Conservation (phyloP, 2,329 filamentous ascomycete species). For the Nothopassalora personata region DNA sequence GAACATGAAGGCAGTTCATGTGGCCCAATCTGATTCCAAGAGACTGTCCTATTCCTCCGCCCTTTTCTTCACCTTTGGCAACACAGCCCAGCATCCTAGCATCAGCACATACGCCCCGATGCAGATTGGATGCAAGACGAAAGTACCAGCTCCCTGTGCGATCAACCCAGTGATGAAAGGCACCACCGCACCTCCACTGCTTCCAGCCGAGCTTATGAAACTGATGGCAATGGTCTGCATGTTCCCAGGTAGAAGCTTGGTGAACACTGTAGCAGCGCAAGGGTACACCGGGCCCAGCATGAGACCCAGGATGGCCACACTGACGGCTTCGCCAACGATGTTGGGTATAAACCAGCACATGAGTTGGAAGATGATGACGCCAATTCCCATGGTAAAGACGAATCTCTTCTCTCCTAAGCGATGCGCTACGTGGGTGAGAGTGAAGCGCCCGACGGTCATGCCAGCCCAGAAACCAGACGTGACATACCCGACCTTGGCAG, state of each 20-base stretch:
- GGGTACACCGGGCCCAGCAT: conserved; percentile 76
- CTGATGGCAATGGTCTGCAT: conserved; percentile 61
- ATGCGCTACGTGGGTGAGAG: conserved; percentile 61
- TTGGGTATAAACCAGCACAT: conserved; percentile 58
- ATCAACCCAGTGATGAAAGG: conserved; percentile 62
- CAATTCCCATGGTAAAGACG: conserved; percentile 58
- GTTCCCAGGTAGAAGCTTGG: conserved; percentile 53
- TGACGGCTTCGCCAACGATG: conserved; percentile 45
- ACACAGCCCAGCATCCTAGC: conserved; percentile 58
- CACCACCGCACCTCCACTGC: conserved; percentile 61
- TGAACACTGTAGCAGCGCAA: conserved; percentile 61
- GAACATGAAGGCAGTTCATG: no score
- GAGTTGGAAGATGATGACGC: conserved; percentile 64
- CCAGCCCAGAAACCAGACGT: conserved; percentile 63
- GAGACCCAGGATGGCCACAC: conserved; percentile 59
- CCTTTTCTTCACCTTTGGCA: conserved; percentile 55
- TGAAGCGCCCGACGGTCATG: conserved; percentile 51
- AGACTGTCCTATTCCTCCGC: neutral
- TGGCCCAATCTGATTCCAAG: neutral
- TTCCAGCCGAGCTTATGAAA: conserved; percentile 65
- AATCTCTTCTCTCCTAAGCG: conserved; percentile 65
- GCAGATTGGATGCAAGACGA: conserved; percentile 61
- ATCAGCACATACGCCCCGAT: conserved; percentile 61
- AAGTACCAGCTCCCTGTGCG: conserved; percentile 58
- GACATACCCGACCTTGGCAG: conserved; percentile 70